Evolutionary conservation across 1,284 basidiomycete genomes (phyloP).

Genomic region (Malassezia nana): DNA sequence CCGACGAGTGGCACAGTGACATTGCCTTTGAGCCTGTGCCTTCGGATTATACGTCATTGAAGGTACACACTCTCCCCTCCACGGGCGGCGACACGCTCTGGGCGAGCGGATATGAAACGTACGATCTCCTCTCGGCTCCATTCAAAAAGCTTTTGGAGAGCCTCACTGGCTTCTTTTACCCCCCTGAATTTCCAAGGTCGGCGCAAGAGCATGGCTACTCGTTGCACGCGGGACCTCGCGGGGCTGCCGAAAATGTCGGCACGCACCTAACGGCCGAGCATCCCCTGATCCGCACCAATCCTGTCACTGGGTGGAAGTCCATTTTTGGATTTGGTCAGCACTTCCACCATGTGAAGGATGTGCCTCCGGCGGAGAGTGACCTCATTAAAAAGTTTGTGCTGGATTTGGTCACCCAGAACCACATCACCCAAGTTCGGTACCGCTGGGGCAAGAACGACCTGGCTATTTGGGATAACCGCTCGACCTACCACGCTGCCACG

Average conservation of each 20-base stretch:
- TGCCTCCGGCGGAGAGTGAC: conserved; percentile 57
- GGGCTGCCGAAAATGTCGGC: conserved; percentile 55
- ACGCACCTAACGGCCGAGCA: conserved; percentile 56
- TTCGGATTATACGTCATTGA: conserved; percentile 54
- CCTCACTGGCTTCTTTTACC: conserved; percentile 19
- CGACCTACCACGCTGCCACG: conserved; percentile 22
- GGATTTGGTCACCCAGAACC: conserved; percentile 51
- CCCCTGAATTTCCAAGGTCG: conserved; percentile 20
- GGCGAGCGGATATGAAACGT: conserved; percentile 57
- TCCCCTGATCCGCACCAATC: conserved; percentile 50
- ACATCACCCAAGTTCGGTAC: conserved; percentile 58
- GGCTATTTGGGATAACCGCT: conserved; percentile 25
- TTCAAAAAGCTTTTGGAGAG: conserved; percentile 56
- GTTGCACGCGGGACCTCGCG: conserved; percentile 43
- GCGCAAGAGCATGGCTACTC: conserved; percentile 29
- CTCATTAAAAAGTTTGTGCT: conserved; percentile 53
- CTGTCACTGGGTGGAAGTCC: conserved; percentile 60
- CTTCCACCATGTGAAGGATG: conserved; percentile 56
- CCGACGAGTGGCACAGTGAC: conserved; percentile 50
- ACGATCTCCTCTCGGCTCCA: conserved; percentile 57
- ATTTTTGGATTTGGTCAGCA: conserved; percentile 58
- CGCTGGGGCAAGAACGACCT: conserved; percentile 50
- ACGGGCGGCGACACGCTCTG: conserved; percentile 49
- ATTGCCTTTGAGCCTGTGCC: conserved; percentile 64
- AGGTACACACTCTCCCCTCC: conserved; percentile 27